Evolutionary conservation across 2,329 filamentous ascomycete species (phyloP).

Genomic region (Colletotrichum gloeosporioides): DNA sequence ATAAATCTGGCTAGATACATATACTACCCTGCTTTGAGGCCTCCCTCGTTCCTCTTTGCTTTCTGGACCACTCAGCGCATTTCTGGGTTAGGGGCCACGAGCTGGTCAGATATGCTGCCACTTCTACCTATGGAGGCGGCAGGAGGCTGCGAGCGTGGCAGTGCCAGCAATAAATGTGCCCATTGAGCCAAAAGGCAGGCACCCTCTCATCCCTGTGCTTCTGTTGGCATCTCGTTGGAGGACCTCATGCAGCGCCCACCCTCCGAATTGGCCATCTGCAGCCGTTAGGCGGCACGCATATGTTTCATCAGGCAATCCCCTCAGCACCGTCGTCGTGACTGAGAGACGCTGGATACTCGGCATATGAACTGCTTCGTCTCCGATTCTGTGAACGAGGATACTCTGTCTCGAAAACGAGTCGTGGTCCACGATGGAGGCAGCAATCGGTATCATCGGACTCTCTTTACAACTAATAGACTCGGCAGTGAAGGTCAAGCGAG

Average conservation of each 20-base stretch:
- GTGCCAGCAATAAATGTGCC: background rate
- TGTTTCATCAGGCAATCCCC: background rate
- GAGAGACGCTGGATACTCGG: background rate
- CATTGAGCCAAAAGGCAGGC: background rate
- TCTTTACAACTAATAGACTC: constrained; percentile 7
- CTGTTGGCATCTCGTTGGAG: background rate
- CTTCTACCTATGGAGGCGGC: background rate
- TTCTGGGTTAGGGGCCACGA: background rate
- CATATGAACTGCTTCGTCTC: background rate
- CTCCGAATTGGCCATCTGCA: background rate
- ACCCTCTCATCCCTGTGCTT: background rate
- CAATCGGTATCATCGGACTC: constrained; percentile 8
- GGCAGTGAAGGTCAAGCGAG: constrained; percentile 57
- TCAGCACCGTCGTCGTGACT: background rate
- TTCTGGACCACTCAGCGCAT: background rate
- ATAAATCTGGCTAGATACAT: background rate
- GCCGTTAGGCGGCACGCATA: background rate
- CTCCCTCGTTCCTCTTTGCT: background rate
- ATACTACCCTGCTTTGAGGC: background rate
- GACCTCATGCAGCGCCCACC: background rate
- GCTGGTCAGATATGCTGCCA: background rate
- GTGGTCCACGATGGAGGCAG: background rate
- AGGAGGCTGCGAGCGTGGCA: background rate
- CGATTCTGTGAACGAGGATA: background rate
- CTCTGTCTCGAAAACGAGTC: fast-evolving